Percentiles rank a stretch among this genome's conserved stretches.
Conservation (phyloP, 2,329 filamentous ascomycete genomes). For the Phialophora chinensis region DNA sequence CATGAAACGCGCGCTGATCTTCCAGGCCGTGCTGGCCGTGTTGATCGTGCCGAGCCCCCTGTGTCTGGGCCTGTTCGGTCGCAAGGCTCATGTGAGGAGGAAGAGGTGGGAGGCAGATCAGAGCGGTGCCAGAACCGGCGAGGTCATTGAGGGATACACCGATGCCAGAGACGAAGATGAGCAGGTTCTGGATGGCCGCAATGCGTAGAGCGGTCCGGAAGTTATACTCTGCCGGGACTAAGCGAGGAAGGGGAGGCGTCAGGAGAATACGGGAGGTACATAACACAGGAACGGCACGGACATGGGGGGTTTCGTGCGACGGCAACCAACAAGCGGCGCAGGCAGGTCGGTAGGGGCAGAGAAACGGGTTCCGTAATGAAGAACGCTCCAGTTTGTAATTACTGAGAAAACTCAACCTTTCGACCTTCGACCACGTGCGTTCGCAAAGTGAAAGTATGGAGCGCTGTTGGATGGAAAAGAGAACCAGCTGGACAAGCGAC, state of each 20-base stretch:
- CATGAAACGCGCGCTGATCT: constrained; percentile 77
- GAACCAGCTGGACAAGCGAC: no score
- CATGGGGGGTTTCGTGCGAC: not conserved
- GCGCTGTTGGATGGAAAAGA: no score
- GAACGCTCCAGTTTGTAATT: not conserved
- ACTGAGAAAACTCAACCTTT: not conserved
- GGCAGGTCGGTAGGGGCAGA: not conserved
- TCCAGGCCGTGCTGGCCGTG: constrained; percentile 74
- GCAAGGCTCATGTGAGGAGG: constrained; percentile 45
- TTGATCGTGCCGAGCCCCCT: constrained; percentile 71
- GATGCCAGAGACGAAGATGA: constrained; percentile 13
- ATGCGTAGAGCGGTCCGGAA: not conserved
- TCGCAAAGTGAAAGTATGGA: not conserved
- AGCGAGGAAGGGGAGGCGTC: not conserved
- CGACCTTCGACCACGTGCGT: not conserved
- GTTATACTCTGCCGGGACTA: not conserved
- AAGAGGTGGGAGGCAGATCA: constrained; percentile 50
- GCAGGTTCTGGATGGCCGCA: not conserved
- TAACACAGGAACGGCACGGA: not conserved
- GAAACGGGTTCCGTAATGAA: not conserved
- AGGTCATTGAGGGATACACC: constrained; percentile 18
- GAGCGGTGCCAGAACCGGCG: constrained; percentile 36
- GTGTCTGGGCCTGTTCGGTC: constrained; percentile 72
- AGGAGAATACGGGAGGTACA: not conserved
- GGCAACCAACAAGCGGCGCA: not conserved